Base-by-base conservation (phyloP, 2,329 filamentous ascomycete genomes). In the Ophiognomonia clavigignenti-juglandacearum region DNA sequence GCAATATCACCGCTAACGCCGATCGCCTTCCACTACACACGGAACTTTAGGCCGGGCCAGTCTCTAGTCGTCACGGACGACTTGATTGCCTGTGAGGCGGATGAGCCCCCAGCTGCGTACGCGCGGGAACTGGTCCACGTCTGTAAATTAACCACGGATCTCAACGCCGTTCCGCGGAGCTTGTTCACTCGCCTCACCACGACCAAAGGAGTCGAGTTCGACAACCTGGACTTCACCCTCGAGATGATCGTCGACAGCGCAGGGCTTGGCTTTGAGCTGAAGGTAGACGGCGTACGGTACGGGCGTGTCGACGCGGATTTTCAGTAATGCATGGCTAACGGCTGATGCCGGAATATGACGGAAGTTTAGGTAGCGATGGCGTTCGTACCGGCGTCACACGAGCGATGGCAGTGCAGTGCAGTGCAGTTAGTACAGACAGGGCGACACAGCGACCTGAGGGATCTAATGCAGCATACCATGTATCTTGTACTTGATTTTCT, bases 171-270 rank as follows among this genome's bases (percentile, higher is more conserved):
- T 16, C 87, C 87, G 1, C 77, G 83, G 54, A 82, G 75, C 49
- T 61, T 90, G 10, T 91, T 91, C 59, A 89, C 86, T 1, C 68
- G 85, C 13, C 65, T 92, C 53, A 90, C 86, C 14, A 91, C 87
- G 11, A 91, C 86, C 3, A 75, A 85, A 45, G 86, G 86, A 1
- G 82, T 89, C 5, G 86, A 89, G 64, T 92, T 91, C 65, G 84
- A 89, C 56, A 90, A 89, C 54, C 69, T 92, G 24, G 85, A 91
- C 60, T 91, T 91, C 51, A 88, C 85, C 10, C 76, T 91, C 6
- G 86, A 90, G 68, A 89, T 92, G 85, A 83, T 84, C 55, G 86
- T 91, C 36, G 83, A 89, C 59, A 88, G 83, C 57, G 86, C 86
- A 0, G 84, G 85, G 2, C 57, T 91, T 48, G 80, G 84, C 3